Evolutionary conservation across 2,329 filamentous ascomycete genomes (phyloP), one percentile per base, ranked within the genome.

Genomic region (Diaporthe humulicola): DNA sequence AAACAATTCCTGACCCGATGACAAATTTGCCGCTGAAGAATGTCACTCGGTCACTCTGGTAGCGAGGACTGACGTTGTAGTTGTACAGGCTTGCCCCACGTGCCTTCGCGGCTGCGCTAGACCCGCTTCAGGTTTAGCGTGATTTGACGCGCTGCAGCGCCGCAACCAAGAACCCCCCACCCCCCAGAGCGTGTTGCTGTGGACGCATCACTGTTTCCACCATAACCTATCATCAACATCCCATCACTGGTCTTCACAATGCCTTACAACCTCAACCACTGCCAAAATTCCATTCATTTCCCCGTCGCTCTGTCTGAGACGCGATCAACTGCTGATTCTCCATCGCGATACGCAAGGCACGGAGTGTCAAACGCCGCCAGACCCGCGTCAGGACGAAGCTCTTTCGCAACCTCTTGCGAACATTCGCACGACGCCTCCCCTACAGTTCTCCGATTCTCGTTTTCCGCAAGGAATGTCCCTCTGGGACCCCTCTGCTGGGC

Each of bases 371-470:
- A 25, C 61, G n/a, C 61, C 70, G 40, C 72, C 67, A 70, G 73
- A 77, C 66, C 66, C 79, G 71, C 78, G 78, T 78, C 80, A 78
- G 79, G 70, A 78, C 25, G 79, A 83, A 83, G 80, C 83, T 88
- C 88, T 88, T 88, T 90, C 87, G 84, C 80, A 78, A 54, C 78
- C 78, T 77, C 77, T 78, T 72, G 61, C 76, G 73, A 77, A 80
- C 85, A 85, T 14, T 9, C 88, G 93, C 94, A 93, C 89, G 86
- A 87, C 91, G 91, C 93, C 92, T 92, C 91, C 93, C 90, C 87
- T 83, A 93, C 89, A 95, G 94, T 95, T 90, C 90, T 92, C 92
- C 94, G 91, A 89, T 87, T 87, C 88, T 87, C 87, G 86, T 93
- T 92, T 92, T 93, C 90, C 90, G 88, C 82, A 88, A 90, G 89